Base-by-base conservation (phyloP, 2,329 filamentous ascomycete genomes). In the Verticillium longisporum region DNA sequence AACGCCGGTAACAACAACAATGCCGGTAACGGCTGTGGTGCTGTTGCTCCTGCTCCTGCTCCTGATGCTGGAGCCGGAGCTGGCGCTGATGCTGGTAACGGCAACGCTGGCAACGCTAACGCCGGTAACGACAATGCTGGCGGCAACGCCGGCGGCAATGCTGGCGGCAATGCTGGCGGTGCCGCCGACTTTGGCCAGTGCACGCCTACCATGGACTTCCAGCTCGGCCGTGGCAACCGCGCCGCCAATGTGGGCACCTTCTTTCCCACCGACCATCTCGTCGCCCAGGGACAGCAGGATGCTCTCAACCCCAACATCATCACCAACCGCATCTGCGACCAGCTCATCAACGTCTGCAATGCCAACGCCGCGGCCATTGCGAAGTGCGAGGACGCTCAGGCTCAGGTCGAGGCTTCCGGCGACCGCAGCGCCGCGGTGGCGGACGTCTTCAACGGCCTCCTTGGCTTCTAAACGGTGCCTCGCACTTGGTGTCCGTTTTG, bases 301-400 rank as follows among this genome's bases (percentile, higher is more conserved):
- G 83, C 83, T 38, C 73, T 86, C 13, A 86, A 86, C 78, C 84
- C 83, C 41, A 83, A 82, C 74, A 87, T 87, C 75, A 87, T 87
- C 75, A 86, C 82, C 68, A 86, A 84, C 74, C 78, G 82, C 18
- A 80, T 87, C 66, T 85, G 82, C 74, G 81, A 87, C 73, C 82
- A 85, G 70, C 75, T 87, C 61, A 81, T 75, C 63, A 87, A 86
- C 70, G 81, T 83, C 31, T 87, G 84, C 72, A 73, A 74, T n/a
- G 83, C 83, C 57, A 85, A 84, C 70, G 76, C 74, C 14, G 83
- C 81, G 1, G 84, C 83, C 37, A 77, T 79, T 58, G 69, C 76
- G 15, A 72, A 76, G 2, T 85, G 82, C 69, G 68, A 72, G 61
- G 72, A 73, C 38, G 83, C 81, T 2, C 72, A 84, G 68, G 76